These are phyloP conservation scores for Botryotinia narcissicola DNA, from an alignment of 2,329 filamentous ascomycete genomes.

Conservation along the genomic window DNA sequence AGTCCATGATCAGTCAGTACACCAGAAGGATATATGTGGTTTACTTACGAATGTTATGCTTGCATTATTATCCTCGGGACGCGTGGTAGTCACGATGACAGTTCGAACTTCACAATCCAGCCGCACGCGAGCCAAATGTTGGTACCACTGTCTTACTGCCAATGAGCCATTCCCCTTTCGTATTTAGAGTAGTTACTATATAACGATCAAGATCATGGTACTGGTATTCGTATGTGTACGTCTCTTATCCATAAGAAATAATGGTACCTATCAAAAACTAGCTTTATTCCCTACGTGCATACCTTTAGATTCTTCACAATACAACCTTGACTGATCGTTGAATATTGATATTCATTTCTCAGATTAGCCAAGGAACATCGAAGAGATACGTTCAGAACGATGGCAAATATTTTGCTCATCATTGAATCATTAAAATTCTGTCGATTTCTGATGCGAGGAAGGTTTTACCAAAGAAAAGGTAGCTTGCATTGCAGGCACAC, in stretches of 20 bases:
- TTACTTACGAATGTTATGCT: not conserved
- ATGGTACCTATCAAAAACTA: not conserved
- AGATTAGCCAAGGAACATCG: too few relatives aligned
- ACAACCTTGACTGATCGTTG: not conserved
- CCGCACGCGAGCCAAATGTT: not conserved
- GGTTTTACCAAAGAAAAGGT: not conserved
- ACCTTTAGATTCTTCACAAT: too few relatives aligned
- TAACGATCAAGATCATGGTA: not conserved
- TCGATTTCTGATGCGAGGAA: not conserved
- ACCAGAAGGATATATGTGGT: not conserved
- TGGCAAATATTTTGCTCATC: not conserved
- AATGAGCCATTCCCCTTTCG: not conserved
- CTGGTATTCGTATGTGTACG: not conserved
- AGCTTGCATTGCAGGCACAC: not conserved
- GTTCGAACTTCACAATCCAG: too few relatives aligned
- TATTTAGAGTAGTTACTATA: not conserved
- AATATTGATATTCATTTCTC: not conserved
- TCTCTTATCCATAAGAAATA: not conserved
- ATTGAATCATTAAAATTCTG: not conserved
- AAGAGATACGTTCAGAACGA: not conserved
- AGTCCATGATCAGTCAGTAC: not conserved
- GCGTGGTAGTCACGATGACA: not conserved
- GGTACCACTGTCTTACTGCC: not conserved
- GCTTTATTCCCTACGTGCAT: not conserved
- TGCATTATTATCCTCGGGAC: not conserved